Evolutionary conservation across 306 rosid genomes (phyloP), one percentile per base, ranked within the genome.

Genomic region (Styphnolobium japonicum): DNA sequence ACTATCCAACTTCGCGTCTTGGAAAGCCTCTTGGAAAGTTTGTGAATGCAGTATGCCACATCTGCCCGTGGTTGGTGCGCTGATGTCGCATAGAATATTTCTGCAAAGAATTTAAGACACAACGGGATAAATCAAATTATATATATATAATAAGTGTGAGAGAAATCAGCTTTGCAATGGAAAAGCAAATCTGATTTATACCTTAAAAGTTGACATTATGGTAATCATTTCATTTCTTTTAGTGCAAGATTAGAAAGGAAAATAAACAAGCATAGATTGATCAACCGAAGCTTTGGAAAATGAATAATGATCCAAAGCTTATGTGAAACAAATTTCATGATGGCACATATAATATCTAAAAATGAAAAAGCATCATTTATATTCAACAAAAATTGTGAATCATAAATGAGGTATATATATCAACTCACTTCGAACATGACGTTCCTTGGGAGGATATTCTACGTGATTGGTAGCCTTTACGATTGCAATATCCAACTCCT

Each of bases 401-500:
- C 0, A 78, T 4, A 19, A 74, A 74, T 68, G 18, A 56, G 25
- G 16, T 40, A 14, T 42, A 39, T 40, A 14, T 42, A 39, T 73
- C 10, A 80, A 85, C 97, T 84, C 52, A 96, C 99, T 96, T 87
- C 98, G 85, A 81, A 96, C 89, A 72, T 96, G 99, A 22, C 99
- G 96, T 75, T 96, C 99, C 75, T 96, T 96, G 0, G 99, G 99
- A 86, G 99, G 98, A 51, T 85, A 83, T 61, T 96, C 99, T 14
- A 88, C 96, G 40, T 96, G 99, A 91, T 90, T 96, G 77, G 98
- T 87, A 37, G 99, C 99, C 81, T 96, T 96, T 7, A 96, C 97
- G 75, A 94, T 87, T 79, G 98, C 96, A 80, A 96, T 83, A 74
- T 96, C 99, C 97, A 96, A 88, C 34, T 96, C 98, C 99, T 96